Evolutionary conservation across 1,284 basidiomycete genomes (phyloP).

Genomic region (Trichosporon inkin): DNA sequence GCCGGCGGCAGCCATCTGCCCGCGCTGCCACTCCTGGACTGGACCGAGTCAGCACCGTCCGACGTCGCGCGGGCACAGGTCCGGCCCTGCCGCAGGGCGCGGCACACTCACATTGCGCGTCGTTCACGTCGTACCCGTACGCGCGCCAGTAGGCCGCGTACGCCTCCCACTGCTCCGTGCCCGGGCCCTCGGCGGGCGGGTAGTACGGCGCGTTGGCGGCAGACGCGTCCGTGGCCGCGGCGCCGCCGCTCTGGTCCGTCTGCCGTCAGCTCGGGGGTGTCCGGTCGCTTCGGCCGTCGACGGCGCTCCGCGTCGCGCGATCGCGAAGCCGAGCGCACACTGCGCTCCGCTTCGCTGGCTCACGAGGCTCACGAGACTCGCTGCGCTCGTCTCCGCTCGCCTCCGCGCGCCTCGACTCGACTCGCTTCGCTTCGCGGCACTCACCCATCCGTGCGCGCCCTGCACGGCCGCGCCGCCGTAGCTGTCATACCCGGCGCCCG

Average conservation of each 20-base stretch:
- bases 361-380: no score
- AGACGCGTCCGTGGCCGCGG: slow-evolving; percentile 23
- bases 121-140: slow-evolving; percentile 82
- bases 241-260: slow-evolving; percentile 35
- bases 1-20: slow-evolving; percentile 27
- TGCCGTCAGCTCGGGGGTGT: slow-evolving; percentile 51
- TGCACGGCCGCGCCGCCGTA: slow-evolving; percentile 51
- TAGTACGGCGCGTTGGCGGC: slow-evolving; percentile 44
- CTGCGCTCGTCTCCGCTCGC: slow-evolving; percentile 56
- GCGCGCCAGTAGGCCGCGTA: slow-evolving; percentile 59
- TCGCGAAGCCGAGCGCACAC: no score
- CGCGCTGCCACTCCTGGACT: slow-evolving; percentile 50
- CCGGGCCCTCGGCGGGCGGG: slow-evolving; percentile 49
- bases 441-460: slow-evolving; percentile 68
- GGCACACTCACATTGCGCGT: slow-evolving; percentile 50
- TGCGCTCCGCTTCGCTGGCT: no score
- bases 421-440: no score
- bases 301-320: no score
- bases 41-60: neutral
- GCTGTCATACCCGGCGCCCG: slow-evolving; percentile 56
- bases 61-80: no score
- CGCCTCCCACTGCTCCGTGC: slow-evolving; percentile 48
- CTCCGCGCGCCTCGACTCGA: no score
- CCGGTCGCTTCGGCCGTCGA: no score
- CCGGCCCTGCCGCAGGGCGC: no score